Evolutionary conservation across 768 basidiomycete species (phyloP), one percentile per base, ranked within the genome.

Genomic region (Suillus bovinus): DNA sequence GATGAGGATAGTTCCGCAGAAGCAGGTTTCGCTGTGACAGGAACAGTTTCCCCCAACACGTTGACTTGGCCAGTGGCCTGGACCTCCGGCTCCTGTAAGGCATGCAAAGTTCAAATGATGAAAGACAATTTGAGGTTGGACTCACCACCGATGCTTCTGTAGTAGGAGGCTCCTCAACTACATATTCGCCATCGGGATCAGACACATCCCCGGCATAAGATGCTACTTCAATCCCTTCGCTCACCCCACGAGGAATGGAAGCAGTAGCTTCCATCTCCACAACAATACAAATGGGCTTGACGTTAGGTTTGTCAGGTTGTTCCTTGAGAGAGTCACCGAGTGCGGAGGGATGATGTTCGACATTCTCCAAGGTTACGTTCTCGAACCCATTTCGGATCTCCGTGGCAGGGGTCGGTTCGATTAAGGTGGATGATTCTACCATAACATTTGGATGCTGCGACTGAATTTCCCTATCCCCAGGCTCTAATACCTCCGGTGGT

Each of bases 171-270:
- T 60, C 59, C 27, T 38, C 34, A 1, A 60, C 59, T 38, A 29
- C 34, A 39, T 58, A 60, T 14, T 29, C 47, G 9, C 34, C 34
- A 33, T 60, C 55, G 39, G 38, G n/a, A 33, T 58, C 54, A 33
- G 9, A 27, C 50, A 58, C 54, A 27, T 60, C 52, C 17, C 34
- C 54, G 3, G 17, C 5, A 36, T 58, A 60, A 39, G 59, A 57
- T 53, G 14, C 3, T 16, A 57, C 52, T 22, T 60, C 59, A 20
- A 60, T 31, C 20, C 53, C 59, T 60, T 60, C 50, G 24, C 59
- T 60, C 39, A 39, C 20, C 11, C 27, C 50, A 58, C 55, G 59
- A 55, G 54, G 27, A n/a, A 39, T 22, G 13, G 59, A 34, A 10
- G 17, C 17, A 22, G 24, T 11, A 39, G 24, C 1, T 20, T 56